Evolutionary conservation across 805 yeast species (phyloP), one percentile per base, ranked within the genome.

Genomic region (Dipodascus geniculatus): DNA sequence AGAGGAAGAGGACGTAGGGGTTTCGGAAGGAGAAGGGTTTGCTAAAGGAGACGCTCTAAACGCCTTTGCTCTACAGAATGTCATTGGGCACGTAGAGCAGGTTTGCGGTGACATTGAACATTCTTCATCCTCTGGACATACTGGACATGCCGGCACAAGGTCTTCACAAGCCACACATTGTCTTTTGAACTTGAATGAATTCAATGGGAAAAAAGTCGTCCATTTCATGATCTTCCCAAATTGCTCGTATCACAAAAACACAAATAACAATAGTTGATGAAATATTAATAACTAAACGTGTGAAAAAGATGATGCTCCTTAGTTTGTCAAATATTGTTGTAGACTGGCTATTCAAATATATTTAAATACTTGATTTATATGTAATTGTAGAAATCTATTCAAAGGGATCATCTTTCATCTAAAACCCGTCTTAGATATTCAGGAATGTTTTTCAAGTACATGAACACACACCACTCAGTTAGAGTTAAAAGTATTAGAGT

Each of bases 21-120:
- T 66, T 50, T 72, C 63, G 35, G 70, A 63, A 19, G 55, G 56
- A 19, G 54, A 8, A 17, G 57, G 38, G 31, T 51, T 11, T 23
- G 52, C 20, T 51, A 24, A 33, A 14, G 59, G 42, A 3, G 55
- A 48, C 2, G 60, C 57, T 44, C 54, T 44, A 38, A 38, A 19
- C 3, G 54, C 49, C 14, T 55, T 31, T 23, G 55, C 48, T n/a
- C 54, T 38, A 11, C 88, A 83, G 57, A 73, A 74, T 0, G 79
- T 74, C 6, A 65, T 63, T 0, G 90, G 79, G 64, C 91, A 85
- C 49, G 69, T 54, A 1, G 66, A 51, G 63, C 90, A 84, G 0
- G 87, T 74, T 57, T 76, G 81, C 0, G 78, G 68, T 0, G 85
- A 73, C 60, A 76, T 65, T 1, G 70, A 72, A 65, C 91, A 85